Base-by-base conservation (phyloP, 495 filamentous ascomycete species). In the Cercophora sp. region DNA sequence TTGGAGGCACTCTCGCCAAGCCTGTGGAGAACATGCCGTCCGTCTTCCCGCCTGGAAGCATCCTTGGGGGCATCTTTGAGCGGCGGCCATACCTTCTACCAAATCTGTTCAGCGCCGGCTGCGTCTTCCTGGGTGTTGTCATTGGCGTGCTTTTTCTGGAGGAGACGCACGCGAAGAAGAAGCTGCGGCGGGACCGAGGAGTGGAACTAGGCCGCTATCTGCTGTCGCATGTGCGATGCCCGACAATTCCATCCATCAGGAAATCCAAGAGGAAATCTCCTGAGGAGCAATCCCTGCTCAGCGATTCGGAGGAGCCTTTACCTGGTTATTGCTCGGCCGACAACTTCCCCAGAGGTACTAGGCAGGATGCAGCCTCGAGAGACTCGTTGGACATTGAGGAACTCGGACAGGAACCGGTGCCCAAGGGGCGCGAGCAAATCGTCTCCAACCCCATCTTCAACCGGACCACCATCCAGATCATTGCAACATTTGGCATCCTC, bases 121-220 rank as follows among this genome's bases (percentile, higher is more conserved):
- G 96, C 31, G 84, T 98, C 3, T 65, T 84, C 15, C 70, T 88
- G 32, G 90, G 91, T 8, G 85, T 98, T 22, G 66, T 85, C 18
- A 79, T 96, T 53, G 93, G 93, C 22, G 74, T 93, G 40, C 64
- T 98, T 32, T 98, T 96, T 69, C 74, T 98, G 53, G 90, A 97
- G 71, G 93, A 98, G 72, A 97, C 93, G 5, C 93, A 97, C 61
- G 82, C 82, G 37, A 84, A 92, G 63, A 88, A 86, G 74, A 93
- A 85, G 63, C 65, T 83, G 60, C 79, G 81, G 36, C 82, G 80
- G 32, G 93, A 98, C 70, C 71, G 73, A 31, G 91, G 93, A 8
- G 60, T 87, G 10, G 87, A 89, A 66, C 59, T 86, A 41, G 93
- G 94, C 53, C 77, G 82, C 58, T 88, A 84, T 80, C 70, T 96